These are phyloP conservation scores for Alternaria dauci DNA, from an alignment of 2,329 filamentous ascomycete genomes.

Conservation along the genomic window DNA sequence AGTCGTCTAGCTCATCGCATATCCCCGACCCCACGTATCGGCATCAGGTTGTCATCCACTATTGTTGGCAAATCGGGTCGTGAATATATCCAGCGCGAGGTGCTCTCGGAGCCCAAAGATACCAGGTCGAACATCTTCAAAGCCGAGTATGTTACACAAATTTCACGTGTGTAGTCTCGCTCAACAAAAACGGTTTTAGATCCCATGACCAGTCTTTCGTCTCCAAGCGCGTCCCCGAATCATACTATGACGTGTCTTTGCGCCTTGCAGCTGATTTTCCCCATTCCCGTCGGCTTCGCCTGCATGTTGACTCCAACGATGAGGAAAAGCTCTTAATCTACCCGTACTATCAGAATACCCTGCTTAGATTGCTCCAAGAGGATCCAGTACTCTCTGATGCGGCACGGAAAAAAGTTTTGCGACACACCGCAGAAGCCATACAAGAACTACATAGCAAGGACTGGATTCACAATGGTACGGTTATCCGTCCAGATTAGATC, in stretches of 20 bases:
- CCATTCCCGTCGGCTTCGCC: slow-evolving; percentile 45
- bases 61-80: slow-evolving; percentile 50
- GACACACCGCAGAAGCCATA: slow-evolving; percentile 45
- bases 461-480: slow-evolving; percentile 50
- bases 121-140: slow-evolving; percentile 43
- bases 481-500: slow-evolving; percentile 20
- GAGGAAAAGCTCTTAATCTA: slow-evolving; percentile 49
- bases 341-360: slow-evolving; percentile 45
- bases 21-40: slow-evolving; percentile 25
- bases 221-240: slow-evolving; percentile 44
- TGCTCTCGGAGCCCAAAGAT: slow-evolving; percentile 43
- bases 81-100: slow-evolving; percentile 43
- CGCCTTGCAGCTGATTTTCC: slow-evolving; percentile 45
- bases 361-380: slow-evolving; percentile 47
- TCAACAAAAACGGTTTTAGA: slow-evolving; percentile 29
- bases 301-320: slow-evolving; percentile 49
- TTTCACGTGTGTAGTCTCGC: slow-evolving; percentile 10
- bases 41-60: slow-evolving; percentile 47
- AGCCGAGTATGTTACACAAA: slow-evolving; percentile 43
- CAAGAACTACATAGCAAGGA: slow-evolving; percentile 49
- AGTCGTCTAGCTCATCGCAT: slow-evolving; percentile 23
- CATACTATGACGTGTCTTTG: slow-evolving; percentile 45
- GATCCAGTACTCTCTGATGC: slow-evolving; percentile 40
- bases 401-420: slow-evolving; percentile 48
- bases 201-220: slow-evolving; percentile 44